Percentiles rank a stretch among this genome's conserved stretches.
These are phyloP conservation scores for Claviceps arundinis DNA, from an alignment of 2,329 filamentous ascomycete species.

Conservation along the genomic window DNA sequence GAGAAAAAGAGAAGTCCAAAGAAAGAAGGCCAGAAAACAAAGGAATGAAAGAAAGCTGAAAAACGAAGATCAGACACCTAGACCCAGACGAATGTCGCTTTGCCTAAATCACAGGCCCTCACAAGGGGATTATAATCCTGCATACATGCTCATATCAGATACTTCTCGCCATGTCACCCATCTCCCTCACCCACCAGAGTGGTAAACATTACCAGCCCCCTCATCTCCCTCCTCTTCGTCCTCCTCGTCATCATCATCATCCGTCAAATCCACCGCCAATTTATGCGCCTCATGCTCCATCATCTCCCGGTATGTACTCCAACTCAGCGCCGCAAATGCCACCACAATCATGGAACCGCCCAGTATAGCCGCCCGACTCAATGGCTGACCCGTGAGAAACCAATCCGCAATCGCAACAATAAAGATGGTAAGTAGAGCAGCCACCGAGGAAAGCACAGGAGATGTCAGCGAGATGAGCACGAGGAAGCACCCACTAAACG, in stretches of 20 bases:
- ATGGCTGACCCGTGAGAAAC: conserved; percentile 62
- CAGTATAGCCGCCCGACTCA: conserved; percentile 60
- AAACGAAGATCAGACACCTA: too few species aligned
- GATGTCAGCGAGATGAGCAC: conserved; percentile 87
- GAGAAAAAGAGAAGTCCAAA: too few species aligned
- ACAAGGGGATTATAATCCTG: too few species aligned
- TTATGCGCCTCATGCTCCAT: conserved; percentile 62
- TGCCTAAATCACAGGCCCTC: too few species aligned
- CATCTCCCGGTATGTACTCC: conserved; percentile 90
- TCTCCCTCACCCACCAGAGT: neutral
- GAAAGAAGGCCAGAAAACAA: too few species aligned
- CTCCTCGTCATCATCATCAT: conserved; percentile 34
- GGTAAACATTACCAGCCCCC: neutral
- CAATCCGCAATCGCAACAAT: conserved; percentile 88
- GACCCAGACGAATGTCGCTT: too few species aligned
- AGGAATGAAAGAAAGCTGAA: too few species aligned
- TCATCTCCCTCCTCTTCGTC: neutral
- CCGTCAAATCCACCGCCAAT: conserved; percentile 28
- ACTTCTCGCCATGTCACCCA: neutral
- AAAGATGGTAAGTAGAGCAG: conserved; percentile 90
- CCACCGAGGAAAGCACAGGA: conserved; percentile 84
- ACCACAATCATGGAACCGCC: conserved; percentile 81
- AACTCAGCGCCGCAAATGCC: conserved; percentile 78
- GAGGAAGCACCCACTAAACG: conserved; percentile 85
- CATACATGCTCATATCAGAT: too few species aligned